Base-by-base conservation (phyloP, 441 rosid genomes). In the Mallotus japonicus region DNA sequence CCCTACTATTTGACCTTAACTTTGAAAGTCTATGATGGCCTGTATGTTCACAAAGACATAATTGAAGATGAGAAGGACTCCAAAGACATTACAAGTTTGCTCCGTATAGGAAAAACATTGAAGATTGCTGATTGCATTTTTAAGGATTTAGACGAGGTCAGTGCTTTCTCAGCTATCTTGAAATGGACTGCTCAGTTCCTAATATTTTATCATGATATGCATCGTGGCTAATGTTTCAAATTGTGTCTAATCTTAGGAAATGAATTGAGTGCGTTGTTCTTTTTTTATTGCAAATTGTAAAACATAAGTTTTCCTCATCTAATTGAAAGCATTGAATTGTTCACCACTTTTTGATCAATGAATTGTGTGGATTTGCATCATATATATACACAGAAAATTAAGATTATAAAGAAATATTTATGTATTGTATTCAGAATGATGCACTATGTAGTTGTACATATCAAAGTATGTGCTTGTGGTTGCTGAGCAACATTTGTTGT, bases 1-100 rank as follows among this genome's bases (percentile, higher is more conserved):
- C 91, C 85, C 77, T 86, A 85, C 70, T 92, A 79, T 80, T 76
- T 92, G 81, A 89, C 93, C 40, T 69, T 92, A 76, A 90, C 95
- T 4, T 85, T 92, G 64, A 92, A 92, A 74, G 87, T 89, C 69
- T 87, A 82, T 56, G 88, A 88, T 71, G 93, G 87, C 55, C 86
- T 92, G 54, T 89, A 85, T 71, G 96, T 91, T 16, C 93, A 90
- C 83, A 92, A 92, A 78, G 97, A 90, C 65, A 89, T 92, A 57
- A 75, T 83, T 69, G 96, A 92, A 87, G 91, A 87, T 75, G 93
- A 92, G 55, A 90, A 90, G 79, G 96, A 92, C 72, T 87, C 82
- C 78, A 92, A 84, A 77, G 92, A 87, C 78, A 85, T 90, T 64
- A 83, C 88, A 73, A 88, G 91, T 84, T 76, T 92, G 65, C 91